These are phyloP conservation scores for Pythium sp. DNA, from an alignment of 352 stramenopile genomes.

Conservation along the genomic window DNA sequence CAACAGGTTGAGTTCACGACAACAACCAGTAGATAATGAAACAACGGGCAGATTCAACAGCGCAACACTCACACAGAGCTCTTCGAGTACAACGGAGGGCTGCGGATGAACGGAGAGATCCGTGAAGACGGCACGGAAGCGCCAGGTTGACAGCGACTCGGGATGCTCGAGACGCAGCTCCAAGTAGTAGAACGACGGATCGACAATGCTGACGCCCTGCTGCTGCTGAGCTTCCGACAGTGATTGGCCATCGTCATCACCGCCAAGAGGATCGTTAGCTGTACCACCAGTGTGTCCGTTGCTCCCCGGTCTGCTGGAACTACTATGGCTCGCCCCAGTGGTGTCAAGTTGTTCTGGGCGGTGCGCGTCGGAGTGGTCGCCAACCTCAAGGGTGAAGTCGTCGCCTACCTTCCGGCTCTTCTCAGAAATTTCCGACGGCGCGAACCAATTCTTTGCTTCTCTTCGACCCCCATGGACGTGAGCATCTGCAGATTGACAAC, in stretches of 20 bases:
- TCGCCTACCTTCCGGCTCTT: neutral
- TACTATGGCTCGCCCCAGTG: neutral
- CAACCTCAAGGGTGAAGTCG: neutral
- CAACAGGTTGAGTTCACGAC: neutral
- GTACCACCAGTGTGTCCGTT: neutral
- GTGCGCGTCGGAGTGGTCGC: neutral
- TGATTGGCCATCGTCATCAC: neutral
- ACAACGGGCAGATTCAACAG: neutral
- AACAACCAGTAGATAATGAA: neutral
- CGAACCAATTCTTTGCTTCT: constrained; percentile 13
- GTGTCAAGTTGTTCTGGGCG: neutral
- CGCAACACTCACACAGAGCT: constrained; percentile 31
- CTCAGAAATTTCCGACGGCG: constrained; percentile 2
- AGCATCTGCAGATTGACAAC: constrained; percentile 7
- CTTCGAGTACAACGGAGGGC: constrained; percentile 33
- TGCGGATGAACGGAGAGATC: constrained; percentile 30
- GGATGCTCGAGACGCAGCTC: constrained; percentile 48
- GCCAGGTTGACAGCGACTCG: constrained; percentile 33
- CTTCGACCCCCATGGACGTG: neutral
- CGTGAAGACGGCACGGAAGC: constrained; percentile 45
- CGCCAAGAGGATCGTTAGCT: neutral
- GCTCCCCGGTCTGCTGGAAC: neutral
- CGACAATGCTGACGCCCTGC: constrained; percentile 21
- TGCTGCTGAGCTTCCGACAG: neutral
- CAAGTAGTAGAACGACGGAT: constrained; percentile 48